Evolutionary conservation across 768 basidiomycete genomes (phyloP), one percentile per base, ranked within the genome.

Genomic region (Tricholoma hemisulphureum): DNA sequence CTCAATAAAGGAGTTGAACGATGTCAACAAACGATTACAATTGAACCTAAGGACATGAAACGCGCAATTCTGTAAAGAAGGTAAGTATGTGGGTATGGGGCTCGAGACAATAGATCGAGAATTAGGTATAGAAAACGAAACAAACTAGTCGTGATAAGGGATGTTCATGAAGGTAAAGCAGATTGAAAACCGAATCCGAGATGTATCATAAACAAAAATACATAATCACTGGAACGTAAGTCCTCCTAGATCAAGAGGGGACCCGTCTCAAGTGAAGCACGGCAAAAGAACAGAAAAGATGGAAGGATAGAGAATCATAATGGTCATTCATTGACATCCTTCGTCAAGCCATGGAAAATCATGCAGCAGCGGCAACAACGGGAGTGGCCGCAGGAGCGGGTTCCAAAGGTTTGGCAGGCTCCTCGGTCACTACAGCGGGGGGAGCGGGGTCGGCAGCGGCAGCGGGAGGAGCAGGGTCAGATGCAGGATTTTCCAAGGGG

Each of bases 341-440:
- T 55, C 41, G 57, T 46, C 41, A 49, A 64, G 50, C 23, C 24
- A 48, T 52, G 45, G 37, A 58, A 58, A 61, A 70, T 86, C 84
- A 95, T 78, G 92, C 91, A 35, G 92, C 77, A 50, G 92, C 91
- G 58, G 88, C 85, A 58, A 93, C 88, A 58, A 86, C 84, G 51
- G 89, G 83, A 34, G 85, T 71, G 46, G 82, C 80, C 48, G 81
- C 79, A 34, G 86, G 79, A 29, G 80, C 69, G 66, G 77, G 69
- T 64, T 80, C 79, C 56, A 77, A 73, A 57, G 75, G 62, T 51
- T 75, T 70, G 8, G 68, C 56, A n/a, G 65, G 58, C 63, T 73
- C 71, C 52, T 70, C 73, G 28, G 67, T 57, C 9, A 69, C 64
- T 16, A 69, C 60, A 28, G 70, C 34, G 21, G 72, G 66, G 18